A percentile compares a stretch with the other conserved stretches of the same genome.
Evolutionary conservation across 1,284 basidiomycete genomes (phyloP).

Genomic region (Puccinia triticina): DNA sequence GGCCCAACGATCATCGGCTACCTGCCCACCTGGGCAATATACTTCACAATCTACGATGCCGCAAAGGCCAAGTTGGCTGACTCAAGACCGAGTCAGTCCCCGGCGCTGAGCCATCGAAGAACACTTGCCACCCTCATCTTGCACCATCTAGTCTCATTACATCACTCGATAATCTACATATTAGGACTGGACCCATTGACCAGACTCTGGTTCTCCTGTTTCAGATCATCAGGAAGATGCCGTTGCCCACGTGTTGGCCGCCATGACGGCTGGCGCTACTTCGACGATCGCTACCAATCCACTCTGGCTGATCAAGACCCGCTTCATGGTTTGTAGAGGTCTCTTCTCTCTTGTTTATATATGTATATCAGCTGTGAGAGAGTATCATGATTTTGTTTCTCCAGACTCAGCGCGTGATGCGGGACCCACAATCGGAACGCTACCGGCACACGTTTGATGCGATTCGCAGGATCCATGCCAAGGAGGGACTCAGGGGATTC

Average conservation of each 20-base stretch:
- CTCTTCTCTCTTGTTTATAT: neutral
- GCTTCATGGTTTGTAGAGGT: conserved; percentile 79
- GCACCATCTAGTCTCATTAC: neutral
- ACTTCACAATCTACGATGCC: conserved; percentile 94
- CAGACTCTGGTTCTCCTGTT: neutral
- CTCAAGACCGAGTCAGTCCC: conserved; percentile 55
- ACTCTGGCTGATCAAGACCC: conserved; percentile 94
- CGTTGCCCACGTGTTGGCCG: conserved; percentile 79
- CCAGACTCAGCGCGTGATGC: conserved; percentile 60
- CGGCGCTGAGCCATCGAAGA: conserved; percentile 41
- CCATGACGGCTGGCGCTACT: conserved; percentile 86
- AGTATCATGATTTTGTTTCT: neutral
- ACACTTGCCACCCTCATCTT: conserved; percentile 32
- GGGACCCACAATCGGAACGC: conserved; percentile 76
- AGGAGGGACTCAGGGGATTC: conserved; percentile 80
- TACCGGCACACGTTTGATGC: conserved; percentile 88
- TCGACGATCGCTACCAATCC: conserved; percentile 91
- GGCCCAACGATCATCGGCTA: conserved; percentile 94
- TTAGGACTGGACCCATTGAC: neutral
- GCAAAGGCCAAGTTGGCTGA: conserved; percentile 81
- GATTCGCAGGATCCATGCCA: conserved; percentile 78
- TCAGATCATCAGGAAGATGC: conserved; percentile 53
- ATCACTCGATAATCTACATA: neutral
- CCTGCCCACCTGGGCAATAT: conserved; percentile 95
- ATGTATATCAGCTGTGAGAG: neutral